phyloP scores from a whole-genome alignment of 2,329 filamentous ascomycete species.

The Orbilia oligospora region DNA sequence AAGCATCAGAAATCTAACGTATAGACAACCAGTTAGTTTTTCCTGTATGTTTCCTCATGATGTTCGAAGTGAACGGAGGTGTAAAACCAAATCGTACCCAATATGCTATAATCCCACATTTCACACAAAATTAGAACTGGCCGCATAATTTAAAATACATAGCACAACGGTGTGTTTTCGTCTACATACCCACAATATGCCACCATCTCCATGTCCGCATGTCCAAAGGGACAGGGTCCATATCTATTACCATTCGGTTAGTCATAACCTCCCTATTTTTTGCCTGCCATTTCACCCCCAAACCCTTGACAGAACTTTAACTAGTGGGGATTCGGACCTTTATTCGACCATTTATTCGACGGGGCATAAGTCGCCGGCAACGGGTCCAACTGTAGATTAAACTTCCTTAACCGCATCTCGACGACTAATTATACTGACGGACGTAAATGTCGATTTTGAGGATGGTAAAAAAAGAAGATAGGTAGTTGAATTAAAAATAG shows the following conservation, averaged over 20 bases:
- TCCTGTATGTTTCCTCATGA: slow-evolving; percentile 12
- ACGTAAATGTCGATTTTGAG: not conserved
- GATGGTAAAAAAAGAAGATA: not conserved
- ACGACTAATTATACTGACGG: not conserved
- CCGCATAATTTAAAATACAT: slow-evolving; percentile 2
- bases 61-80: not conserved
- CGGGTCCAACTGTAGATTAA: slow-evolving; percentile 55
- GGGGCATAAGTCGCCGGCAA: slow-evolving; percentile 59
- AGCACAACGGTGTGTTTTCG: not conserved
- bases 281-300: not conserved
- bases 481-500: not conserved
- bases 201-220: slow-evolving; percentile 70
- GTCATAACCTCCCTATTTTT: slow-evolving; percentile 42
- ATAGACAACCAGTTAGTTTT: slow-evolving; percentile 25
- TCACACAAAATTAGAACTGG: not conserved
- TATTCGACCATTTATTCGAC: slow-evolving; percentile 61
- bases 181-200: slow-evolving; percentile 66
- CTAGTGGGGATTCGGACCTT: slow-evolving; percentile 41
- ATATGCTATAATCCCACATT: slow-evolving; percentile 34
- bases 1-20: slow-evolving; percentile 57
- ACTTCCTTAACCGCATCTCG: slow-evolving; percentile 41
- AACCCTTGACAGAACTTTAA: not conserved
- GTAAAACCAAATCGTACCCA: slow-evolving; percentile 35
- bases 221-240: slow-evolving; percentile 65
- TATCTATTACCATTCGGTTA: slow-evolving; percentile 59